Base-by-base conservation (phyloP, 805 yeast genomes). In the Wickerhamiella australiensis region DNA sequence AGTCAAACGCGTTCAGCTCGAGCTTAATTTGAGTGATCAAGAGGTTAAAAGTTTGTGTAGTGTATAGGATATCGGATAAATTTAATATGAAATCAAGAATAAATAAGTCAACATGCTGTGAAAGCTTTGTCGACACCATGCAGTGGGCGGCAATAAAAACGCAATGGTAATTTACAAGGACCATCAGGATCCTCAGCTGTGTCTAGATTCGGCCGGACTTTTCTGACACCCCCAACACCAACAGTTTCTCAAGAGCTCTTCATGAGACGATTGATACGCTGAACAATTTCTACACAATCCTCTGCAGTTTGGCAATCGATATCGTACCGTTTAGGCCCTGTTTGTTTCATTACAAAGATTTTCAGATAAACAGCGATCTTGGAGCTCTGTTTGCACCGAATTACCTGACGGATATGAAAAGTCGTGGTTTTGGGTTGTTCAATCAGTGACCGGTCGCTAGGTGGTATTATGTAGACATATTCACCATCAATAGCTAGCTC, bases 401-500 rank as follows among this genome's bases (percentile, higher is more conserved):
- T 63, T 21, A 90, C 78, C 59, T 85, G 94, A 17, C 83, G 76
- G 8, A 87, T 77, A 59, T 87, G 94, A 63, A 90, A 85, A 0
- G 94, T 82, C 13, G 87, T 78, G 0, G 95, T 88, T 61, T 88
- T 88, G 56, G 82, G 76, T 64, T 65, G 60, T 49, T 82, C 92
- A 58, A 82, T 77, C 75, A 85, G 77, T 56, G 75, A 76, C 51
- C 77, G 72, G 52, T 85, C 90, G 57, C 84, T 86, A 6, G 87
- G 80, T 0, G 96, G 96, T 58, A 85, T 77, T 45, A 90, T 76
- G 59, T 88, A 90, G 12, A 90, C 77, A 59, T 86, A 87, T 58
- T 86, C 95, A n/a, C 96, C 97, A 64, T 90, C 97, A 35, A 90
- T 77, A 1, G 92, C 87, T 27, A 90, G 69, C 0, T 87, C 77